A percentile compares a stretch with the other conserved stretches of the same genome.
Conservation (phyloP, 1,284 basidiomycete species). For the Termitomyces sp. region DNA sequence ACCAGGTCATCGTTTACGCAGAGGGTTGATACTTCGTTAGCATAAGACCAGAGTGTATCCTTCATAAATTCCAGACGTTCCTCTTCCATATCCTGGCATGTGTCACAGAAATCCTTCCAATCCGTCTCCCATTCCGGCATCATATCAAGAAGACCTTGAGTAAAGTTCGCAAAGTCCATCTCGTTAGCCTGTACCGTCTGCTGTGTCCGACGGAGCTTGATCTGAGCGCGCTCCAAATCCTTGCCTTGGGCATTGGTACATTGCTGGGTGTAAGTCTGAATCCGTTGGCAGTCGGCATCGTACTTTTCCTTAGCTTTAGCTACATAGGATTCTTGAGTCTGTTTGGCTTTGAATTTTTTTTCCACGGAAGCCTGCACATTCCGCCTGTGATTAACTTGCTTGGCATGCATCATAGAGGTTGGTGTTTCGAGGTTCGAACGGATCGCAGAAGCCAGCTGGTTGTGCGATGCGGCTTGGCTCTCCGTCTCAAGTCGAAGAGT, state of each 20-base stretch:
- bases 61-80: constrained; percentile 93
- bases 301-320: constrained; percentile 90
- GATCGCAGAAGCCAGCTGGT: constrained; percentile 67
- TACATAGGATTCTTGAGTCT: constrained; percentile 79
- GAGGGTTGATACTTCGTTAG: constrained; percentile 90
- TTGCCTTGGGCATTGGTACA: constrained; percentile 83
- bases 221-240: constrained; percentile 84
- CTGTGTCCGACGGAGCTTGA: constrained; percentile 83
- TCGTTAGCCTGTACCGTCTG: constrained; percentile 88
- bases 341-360: constrained; percentile 83
- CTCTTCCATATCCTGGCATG: constrained; percentile 94
- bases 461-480: constrained; percentile 67
- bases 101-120: constrained; percentile 93
- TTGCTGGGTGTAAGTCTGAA: constrained; percentile 93
- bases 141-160: constrained; percentile 74
- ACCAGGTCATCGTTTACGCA: constrained; percentile 97
- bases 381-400: constrained; percentile 70
- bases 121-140: constrained; percentile 85
- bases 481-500: constrained; percentile 81
- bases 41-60: constrained; percentile 92
- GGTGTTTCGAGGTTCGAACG: constrained; percentile 72
- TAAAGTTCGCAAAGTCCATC: constrained; percentile 85
- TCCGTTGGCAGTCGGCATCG: constrained; percentile 86
- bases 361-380: constrained; percentile 71
- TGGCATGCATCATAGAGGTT: constrained; percentile 58